Conservation (phyloP, 148 eudicot species). For the Agrostemma githago region DNA sequence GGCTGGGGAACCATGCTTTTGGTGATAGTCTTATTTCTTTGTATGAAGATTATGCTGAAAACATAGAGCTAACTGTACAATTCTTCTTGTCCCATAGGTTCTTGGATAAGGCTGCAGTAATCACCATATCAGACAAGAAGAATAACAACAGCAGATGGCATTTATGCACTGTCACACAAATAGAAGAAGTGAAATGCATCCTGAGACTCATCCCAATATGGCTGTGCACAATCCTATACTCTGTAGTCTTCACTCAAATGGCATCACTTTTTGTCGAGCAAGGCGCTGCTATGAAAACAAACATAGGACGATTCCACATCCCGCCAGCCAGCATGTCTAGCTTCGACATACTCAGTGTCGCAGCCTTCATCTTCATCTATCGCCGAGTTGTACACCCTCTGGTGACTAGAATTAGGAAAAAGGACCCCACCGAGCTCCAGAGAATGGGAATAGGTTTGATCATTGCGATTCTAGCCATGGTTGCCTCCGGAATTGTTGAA, state of each 20-base stretch:
- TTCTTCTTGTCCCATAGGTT: conserved; percentile 29
- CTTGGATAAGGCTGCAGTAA: conserved; percentile 59
- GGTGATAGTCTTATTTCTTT: no score
- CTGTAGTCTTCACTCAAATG: conserved; percentile 82
- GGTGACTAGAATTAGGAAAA: conserved; percentile 32
- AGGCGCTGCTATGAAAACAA: conserved; percentile 69
- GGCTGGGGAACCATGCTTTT: no score
- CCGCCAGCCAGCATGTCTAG: conserved; percentile 87
- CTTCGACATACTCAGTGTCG: conserved; percentile 68
- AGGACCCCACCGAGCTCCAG: conserved; percentile 55
- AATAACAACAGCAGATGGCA: conserved; percentile 32
- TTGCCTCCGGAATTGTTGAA: conserved; percentile 53
- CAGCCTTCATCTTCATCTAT: conserved; percentile 52
- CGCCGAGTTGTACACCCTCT: conserved; percentile 52
- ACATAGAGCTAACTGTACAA: background rate
- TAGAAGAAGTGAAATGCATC: conserved; percentile 81
- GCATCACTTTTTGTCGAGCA: conserved; percentile 73
- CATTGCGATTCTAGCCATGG: conserved; percentile 54
- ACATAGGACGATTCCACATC: conserved; percentile 39
- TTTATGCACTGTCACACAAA: conserved; percentile 64
- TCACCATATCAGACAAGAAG: conserved; percentile 16
- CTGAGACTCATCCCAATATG: conserved; percentile 70
- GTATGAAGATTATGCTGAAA: background rate
- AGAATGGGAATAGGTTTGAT: conserved; percentile 70
- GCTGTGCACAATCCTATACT: conserved; percentile 71